Evolutionary conservation across 805 yeast genomes (phyloP).

Genomic region (Helenozyma baotianmanensis): DNA sequence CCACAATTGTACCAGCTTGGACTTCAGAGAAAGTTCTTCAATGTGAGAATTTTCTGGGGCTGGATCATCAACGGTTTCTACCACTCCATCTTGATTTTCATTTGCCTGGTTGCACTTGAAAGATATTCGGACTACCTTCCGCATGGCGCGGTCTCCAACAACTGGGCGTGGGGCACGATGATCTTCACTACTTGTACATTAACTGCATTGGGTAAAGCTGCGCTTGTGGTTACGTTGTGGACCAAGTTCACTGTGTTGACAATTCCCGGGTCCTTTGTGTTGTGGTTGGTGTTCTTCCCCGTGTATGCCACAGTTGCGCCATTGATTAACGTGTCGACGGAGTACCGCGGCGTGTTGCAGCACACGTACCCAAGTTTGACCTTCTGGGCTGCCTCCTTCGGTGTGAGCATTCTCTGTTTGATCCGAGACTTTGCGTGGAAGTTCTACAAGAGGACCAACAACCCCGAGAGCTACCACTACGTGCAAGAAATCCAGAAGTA

Average conservation of each 20-base stretch:
- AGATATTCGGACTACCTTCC: constrained; percentile 60
- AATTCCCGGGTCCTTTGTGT: constrained; percentile 84
- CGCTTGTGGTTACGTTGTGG: constrained; percentile 87
- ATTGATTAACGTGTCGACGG: constrained; percentile 70
- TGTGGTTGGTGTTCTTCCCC: constrained; percentile 88
- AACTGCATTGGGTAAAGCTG: constrained; percentile 93
- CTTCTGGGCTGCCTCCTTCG: constrained; percentile 79
- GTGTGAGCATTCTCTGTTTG: constrained; percentile 74
- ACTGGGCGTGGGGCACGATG: constrained; percentile 95
- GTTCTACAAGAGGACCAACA: constrained; percentile 85
- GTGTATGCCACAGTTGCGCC: constrained; percentile 85
- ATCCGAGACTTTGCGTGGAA: constrained; percentile 91
- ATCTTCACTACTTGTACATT: constrained; percentile 81
- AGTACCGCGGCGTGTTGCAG: constrained; percentile 73
- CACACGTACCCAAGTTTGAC: constrained; percentile 72
- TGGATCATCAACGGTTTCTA: constrained; percentile 96
- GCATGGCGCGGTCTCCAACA: constrained; percentile 71
- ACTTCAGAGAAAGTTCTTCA: constrained; percentile 82
- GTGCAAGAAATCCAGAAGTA: constrained; percentile 96
- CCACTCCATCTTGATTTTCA: constrained; percentile 82
- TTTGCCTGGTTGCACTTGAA: constrained; percentile 67
- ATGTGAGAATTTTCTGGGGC: constrained; percentile 91
- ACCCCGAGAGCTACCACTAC: constrained; percentile 88
- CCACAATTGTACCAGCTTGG: constrained; percentile 92
- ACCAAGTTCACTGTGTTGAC: constrained; percentile 88